phyloP scores from a whole-genome alignment of 2,329 filamentous ascomycete species.

The Cercospora brassicicola region DNA sequence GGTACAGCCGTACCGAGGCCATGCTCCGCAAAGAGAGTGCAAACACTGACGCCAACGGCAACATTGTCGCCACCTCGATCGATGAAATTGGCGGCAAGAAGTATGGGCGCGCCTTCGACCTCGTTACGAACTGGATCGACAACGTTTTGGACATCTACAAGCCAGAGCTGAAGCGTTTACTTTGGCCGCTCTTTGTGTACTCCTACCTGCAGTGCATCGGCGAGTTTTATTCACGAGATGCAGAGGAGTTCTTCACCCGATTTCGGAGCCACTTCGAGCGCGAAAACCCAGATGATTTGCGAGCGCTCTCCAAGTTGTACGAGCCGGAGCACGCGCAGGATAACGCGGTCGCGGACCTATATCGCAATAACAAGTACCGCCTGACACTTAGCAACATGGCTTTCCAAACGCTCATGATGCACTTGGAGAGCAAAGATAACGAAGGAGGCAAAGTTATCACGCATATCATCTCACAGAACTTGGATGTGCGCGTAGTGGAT shows the following conservation, averaged over 20 bases:
- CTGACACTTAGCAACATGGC: conserved; percentile 85
- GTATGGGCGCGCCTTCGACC: conserved; percentile 68
- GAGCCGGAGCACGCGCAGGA: conserved; percentile 75
- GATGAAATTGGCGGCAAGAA: conserved; percentile 73
- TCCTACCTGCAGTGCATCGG: conserved; percentile 79
- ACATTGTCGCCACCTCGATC: conserved; percentile 64
- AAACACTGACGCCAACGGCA: conserved; percentile 76
- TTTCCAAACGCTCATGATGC: conserved; percentile 79
- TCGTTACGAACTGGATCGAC: conserved; percentile 69
- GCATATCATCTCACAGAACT: conserved; percentile 64
- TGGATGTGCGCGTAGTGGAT: conserved; percentile 61
- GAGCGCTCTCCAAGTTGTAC: conserved; percentile 69
- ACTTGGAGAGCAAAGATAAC: conserved; percentile 81
- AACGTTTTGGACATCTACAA: conserved; percentile 94
- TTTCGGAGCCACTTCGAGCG: conserved; percentile 71
- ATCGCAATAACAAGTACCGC: conserved; percentile 82
- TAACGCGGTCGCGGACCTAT: conserved; percentile 76
- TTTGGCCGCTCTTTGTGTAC: conserved; percentile 95
- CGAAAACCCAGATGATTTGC: conserved; percentile 78
- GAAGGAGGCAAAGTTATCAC: conserved; percentile 77
- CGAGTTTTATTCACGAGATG: conserved; percentile 70
- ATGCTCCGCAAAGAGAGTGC: conserved; percentile 89
- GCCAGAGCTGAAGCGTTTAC: conserved; percentile 80
- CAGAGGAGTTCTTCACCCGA: conserved; percentile 69
- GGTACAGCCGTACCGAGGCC: conserved; percentile 88